Evolutionary conservation across 2,329 filamentous ascomycete species (phyloP).

Genomic region (Dothideomycetes sp.): DNA sequence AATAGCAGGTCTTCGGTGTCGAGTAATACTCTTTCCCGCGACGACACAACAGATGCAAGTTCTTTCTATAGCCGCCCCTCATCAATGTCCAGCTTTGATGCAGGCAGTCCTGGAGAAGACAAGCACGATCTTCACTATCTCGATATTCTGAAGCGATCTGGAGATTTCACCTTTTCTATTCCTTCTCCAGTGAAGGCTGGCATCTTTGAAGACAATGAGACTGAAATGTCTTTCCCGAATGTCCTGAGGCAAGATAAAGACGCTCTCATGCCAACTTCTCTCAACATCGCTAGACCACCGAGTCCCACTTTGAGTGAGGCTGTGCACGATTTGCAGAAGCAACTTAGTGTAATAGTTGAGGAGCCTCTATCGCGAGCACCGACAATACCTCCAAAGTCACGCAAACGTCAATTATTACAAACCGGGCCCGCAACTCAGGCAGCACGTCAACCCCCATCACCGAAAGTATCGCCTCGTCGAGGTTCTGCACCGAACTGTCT

Average conservation of each 20-base stretch:
- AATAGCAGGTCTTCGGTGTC: constrained; percentile 24
- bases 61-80: constrained; percentile 32
- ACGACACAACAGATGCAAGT: constrained; percentile 18
- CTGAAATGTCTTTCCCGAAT: too few relatives aligned
- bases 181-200: constrained; percentile 21
- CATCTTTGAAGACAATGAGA: too few relatives aligned
- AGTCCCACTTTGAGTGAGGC: constrained; percentile 42
- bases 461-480: not conserved
- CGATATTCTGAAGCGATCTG: constrained; percentile 16
- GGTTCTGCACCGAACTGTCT: not conserved
- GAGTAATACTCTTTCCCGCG: constrained; percentile 19
- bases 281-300: not conserved
- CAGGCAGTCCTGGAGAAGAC: constrained; percentile 18
- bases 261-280: too few relatives aligned
- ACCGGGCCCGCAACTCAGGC: not conserved
- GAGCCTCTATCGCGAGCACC: constrained; percentile 23
- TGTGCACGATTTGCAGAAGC: constrained; percentile 28
- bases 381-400: constrained; percentile 32
- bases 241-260: too few relatives aligned
- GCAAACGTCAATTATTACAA: constrained; percentile 30
- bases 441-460: not conserved
- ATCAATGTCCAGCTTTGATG: constrained; percentile 32
- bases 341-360: constrained; percentile 22
- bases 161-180: constrained; percentile 18
- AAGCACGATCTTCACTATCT: constrained; percentile 15